A percentile compares a stretch with the other conserved stretches of the same genome.
Conservation (phyloP, 73 alveolate species). For the Paramecium octaurelia region DNA sequence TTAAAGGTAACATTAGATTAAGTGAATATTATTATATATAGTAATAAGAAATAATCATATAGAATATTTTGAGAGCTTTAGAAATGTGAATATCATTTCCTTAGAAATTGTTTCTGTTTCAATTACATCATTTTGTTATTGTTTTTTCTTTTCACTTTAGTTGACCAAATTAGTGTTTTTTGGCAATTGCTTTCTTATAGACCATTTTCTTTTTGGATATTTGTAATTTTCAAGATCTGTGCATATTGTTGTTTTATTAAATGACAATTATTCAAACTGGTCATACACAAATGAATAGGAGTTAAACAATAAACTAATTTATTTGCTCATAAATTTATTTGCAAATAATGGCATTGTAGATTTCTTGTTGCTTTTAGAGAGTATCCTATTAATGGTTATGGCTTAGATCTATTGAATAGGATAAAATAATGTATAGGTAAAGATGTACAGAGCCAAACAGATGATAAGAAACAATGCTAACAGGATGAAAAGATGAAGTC, state of each 20-base stretch:
- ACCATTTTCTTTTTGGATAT: not conserved
- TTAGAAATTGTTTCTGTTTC: not conserved
- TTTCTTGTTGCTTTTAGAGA: not conserved
- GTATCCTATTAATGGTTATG: not conserved
- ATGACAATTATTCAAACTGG: not conserved
- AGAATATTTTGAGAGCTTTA: not conserved
- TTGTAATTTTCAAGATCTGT: not conserved
- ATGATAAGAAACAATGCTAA: not conserved
- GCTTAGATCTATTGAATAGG: not conserved
- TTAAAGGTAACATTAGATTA: no score
- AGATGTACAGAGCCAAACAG: not conserved
- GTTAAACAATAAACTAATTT: not conserved
- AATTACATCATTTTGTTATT: no score
- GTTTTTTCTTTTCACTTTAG: not conserved
- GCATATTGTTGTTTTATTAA: not conserved
- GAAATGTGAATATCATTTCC: not conserved
- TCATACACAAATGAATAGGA: not conserved
- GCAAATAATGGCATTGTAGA: not conserved
- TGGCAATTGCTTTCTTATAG: not conserved
- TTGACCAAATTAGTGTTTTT: not conserved
- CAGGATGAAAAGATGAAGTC: not conserved
- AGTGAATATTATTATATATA: no score
- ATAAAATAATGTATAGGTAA: not conserved
- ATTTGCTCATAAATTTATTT: not conserved
- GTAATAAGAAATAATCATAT: not conserved